Evolutionary conservation across 1,139 yeast genomes (phyloP), one percentile per base, ranked within the genome.

Genomic region (Saccharomycopsis phalli): DNA sequence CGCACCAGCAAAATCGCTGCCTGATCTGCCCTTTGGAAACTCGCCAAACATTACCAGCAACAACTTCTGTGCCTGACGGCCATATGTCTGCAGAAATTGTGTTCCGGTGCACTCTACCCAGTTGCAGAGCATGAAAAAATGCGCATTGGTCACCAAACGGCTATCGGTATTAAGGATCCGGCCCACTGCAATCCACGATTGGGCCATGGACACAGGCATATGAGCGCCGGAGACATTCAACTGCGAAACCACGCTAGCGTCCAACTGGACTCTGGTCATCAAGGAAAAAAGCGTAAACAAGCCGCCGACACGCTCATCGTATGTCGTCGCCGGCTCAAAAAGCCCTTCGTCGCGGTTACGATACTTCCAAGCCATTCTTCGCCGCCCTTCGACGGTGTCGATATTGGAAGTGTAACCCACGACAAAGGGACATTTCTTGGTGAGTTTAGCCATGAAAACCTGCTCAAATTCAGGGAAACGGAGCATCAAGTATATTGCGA

Each of bases 51-150:
- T 53, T 4, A 71, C 50, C 6, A 50, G 51, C 45, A 88, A 53
- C 28, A 88, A 47, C 54, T 93, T 91, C 3, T 41, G 45, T 3
- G 76, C 93, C 60, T 91, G 98, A 4, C 51, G 58, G 1, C 88
- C 87, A 57, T 76, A 93, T 1, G 67, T 67, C 10, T 56, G 53
- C 6, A 68, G 45, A 44, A 91, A 74, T 34, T 72, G 65, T 11
- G 51, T 51, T 1, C 84, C 91, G 34, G 81, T 69, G 4, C 88
- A 76, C 49, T 93, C 98, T 95, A 96, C 86, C 95, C 96, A 88
- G 32, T 82, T 74, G 2, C 87, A 78, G 5, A 79, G 69, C 1
- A 82, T 71, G 0, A 78, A 67, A 55, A 70, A 88, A 55, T 87
- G 94, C 0, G 81, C 72, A 49, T 86, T 80, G 0, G 74, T 65